Percentiles rank a stretch among this genome's conserved stretches.
These are phyloP conservation scores for Trichophyton mentagrophytes DNA, from an alignment of 2,329 filamentous ascomycete species.

Conservation along the genomic window DNA sequence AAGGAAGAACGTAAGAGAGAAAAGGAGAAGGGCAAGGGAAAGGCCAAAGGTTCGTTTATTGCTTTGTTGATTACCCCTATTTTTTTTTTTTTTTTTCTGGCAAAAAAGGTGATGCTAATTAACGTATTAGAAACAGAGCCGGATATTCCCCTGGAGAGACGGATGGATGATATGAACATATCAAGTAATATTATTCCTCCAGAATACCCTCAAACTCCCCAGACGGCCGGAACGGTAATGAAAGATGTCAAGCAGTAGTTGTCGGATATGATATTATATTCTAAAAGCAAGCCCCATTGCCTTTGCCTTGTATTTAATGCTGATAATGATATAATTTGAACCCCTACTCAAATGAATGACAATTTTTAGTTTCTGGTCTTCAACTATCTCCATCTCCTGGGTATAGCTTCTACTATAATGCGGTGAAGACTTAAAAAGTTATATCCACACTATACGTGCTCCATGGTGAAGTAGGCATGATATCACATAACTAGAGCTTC, in stretches of 20 bases:
- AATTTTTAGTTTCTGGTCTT: background rate
- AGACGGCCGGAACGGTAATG: background rate
- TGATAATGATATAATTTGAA: background rate
- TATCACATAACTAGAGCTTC: background rate
- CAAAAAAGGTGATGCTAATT: background rate
- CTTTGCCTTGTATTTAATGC: background rate
- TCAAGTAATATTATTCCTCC: background rate
- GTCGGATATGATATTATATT: background rate
- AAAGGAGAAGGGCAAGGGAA: conserved; percentile 7
- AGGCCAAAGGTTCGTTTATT: background rate
- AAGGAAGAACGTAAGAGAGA: conserved; percentile 7
- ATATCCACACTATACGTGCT: background rate
- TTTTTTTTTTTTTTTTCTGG: background rate
- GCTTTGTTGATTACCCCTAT: background rate
- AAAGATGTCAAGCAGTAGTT: background rate
- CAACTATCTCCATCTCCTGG: background rate
- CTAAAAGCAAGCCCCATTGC: background rate
- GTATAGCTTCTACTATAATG: too few species aligned
- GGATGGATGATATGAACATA: background rate
- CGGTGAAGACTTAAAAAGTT: too few species aligned
- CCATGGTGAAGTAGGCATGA: background rate
- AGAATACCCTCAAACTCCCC: background rate
- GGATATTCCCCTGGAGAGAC: background rate
- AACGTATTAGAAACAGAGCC: background rate
- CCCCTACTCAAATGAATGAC: background rate